Conservation (phyloP, 257 asterid species). For the Linaria vulgaris region DNA sequence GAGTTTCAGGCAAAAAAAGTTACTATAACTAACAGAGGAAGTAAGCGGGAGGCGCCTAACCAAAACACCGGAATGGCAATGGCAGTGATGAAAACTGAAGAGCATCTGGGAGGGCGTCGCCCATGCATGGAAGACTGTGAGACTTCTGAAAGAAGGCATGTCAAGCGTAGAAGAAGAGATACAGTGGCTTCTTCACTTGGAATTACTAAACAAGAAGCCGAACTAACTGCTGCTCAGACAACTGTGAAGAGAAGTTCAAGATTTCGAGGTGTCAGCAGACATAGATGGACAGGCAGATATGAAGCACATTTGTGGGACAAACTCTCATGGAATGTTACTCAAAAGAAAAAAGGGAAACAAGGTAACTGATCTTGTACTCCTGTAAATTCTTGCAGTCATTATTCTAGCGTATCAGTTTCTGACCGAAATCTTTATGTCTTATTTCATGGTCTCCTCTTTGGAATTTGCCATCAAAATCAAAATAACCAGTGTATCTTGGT, state of each 20-base stretch:
- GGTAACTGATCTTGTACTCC: neutral
- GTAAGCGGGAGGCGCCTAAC: neutral
- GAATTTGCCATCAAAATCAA: neutral
- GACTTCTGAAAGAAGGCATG: constrained; percentile 18
- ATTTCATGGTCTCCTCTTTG: constrained; percentile 7
- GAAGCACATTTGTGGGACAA: constrained; percentile 36
- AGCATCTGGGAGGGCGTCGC: constrained; percentile 22
- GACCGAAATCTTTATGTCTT: constrained; percentile 13
- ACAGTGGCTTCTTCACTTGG: neutral
- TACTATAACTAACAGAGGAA: neutral
- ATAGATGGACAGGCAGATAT: constrained; percentile 32
- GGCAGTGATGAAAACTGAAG: constrained; percentile 25
- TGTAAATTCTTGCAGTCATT: neutral
- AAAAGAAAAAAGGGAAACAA: constrained; percentile 30
- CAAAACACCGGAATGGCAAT: neutral
- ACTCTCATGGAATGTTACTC: constrained; percentile 29
- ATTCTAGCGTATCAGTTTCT: constrained; percentile 11
- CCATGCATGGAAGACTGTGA: constrained; percentile 15
- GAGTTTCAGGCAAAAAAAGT: neutral
- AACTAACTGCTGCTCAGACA: constrained; percentile 21
- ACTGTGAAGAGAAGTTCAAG: constrained; percentile 49
- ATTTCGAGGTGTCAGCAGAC: constrained; percentile 43
- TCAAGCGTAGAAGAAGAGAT: constrained; percentile 39
- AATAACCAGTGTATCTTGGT: constrained; percentile 57
- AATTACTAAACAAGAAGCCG: constrained; percentile 22